Evolutionary conservation across 371 early-diverging fungal genomes (phyloP), one percentile per base, ranked within the genome.

Genomic region (Pancytospora philotis): DNA sequence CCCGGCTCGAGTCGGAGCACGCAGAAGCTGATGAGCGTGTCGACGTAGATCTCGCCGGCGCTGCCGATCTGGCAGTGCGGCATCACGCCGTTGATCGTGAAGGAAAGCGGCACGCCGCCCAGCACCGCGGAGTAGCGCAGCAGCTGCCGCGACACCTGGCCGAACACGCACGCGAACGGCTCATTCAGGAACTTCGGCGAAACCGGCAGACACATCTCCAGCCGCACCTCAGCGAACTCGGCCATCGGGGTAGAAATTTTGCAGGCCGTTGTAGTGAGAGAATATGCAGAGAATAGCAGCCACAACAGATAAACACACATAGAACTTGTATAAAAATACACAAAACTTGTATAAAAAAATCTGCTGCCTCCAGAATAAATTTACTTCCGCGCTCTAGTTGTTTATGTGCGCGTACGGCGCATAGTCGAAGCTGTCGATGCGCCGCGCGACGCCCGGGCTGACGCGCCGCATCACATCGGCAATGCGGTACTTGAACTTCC

Each of bases 401-500:
- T 65, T 37, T 6, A 72, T 72, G 30, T 68, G 27, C 27, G 48
- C 34, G 27, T 66, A 69, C 27, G 64, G 64, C 13, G 27, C 38
- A 36, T 22, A 50, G 57, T 69, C 50, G 31, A 73, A 28, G 16
- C 56, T 28, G 45, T 22, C 61, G 48, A 39, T 73, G 6, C 74
- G 63, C 36, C 59, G 51, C 19, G 62, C 57, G 31, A 73, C 74
- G 34, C 36, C 51, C 2, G 41, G 55, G 10, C 50, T 69, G 22
- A 73, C 27, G 30, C 19, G 19, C 25, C 48, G 50, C 25, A 63
- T 27, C 25, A 73, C 51, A 64, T 68, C 68, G 38, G 45, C 37
- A n/a, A 73, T 57, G 34, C 69, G 57, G 34, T 73, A 69, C 27
- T 32, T 8, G 41, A 45, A 63, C 36, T 61, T 69, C 3, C 38